A percentile compares a stretch with the other conserved stretches of the same genome.
Evolutionary conservation across 1,139 yeast genomes (phyloP).

Genomic region (Lodderomyces jiufengensis): DNA sequence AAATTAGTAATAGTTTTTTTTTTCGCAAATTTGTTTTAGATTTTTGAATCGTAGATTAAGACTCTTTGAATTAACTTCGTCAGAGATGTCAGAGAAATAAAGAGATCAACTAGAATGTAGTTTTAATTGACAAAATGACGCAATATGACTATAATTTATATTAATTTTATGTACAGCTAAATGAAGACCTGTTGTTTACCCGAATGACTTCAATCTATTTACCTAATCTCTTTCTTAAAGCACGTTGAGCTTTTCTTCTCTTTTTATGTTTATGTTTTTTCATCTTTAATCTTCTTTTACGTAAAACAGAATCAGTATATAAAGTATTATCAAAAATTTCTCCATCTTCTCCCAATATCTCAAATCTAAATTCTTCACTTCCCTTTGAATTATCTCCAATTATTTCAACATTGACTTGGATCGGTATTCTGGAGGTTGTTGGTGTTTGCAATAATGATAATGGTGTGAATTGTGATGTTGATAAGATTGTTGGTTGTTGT

Average conservation of each 20-base stretch:
- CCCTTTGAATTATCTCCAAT: conserved; percentile 2
- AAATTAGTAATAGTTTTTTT: conserved; percentile 2
- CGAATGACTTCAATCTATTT: conserved; percentile 17
- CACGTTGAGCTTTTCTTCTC: conserved; percentile 64
- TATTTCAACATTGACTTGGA: background rate
- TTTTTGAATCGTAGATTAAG: no score
- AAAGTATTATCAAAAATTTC: conserved; percentile 21
- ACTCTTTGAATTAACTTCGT: no score
- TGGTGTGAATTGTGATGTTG: conserved; percentile 1
- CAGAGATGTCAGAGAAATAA: no score
- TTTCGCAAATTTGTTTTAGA: no score
- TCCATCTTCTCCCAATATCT: conserved; percentile 13
- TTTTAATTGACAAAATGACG: no score
- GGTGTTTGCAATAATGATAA: background rate
- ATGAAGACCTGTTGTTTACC: background rate
- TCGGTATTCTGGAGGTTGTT: no score
- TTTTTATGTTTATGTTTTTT: conserved; percentile 70
- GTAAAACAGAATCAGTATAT: conserved; percentile 56
- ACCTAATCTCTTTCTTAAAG: conserved; percentile 57
- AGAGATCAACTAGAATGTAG: no score
- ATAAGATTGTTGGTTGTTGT: conserved; percentile 2
- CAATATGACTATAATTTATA: no score
- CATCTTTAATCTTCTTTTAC: conserved; percentile 70
- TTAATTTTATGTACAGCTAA: no score
- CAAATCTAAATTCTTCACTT: conserved; percentile 3